A percentile compares a stretch with the other conserved stretches of the same genome.
phyloP scores from a whole-genome alignment of 2,329 filamentous ascomycete genomes.

The Arthroderma uncinatum region DNA sequence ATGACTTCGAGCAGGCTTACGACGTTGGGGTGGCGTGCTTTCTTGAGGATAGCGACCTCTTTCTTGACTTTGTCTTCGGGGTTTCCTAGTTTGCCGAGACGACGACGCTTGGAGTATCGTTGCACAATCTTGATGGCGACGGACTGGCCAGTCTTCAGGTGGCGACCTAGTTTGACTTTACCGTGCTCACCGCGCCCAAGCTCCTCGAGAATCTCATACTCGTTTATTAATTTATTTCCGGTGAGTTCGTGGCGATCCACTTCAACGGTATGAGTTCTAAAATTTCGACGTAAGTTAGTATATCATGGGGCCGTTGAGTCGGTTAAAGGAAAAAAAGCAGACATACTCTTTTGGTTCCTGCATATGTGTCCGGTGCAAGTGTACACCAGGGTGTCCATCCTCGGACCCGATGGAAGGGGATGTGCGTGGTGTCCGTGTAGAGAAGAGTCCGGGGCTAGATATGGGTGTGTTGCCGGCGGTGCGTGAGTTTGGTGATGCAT shows the following conservation, averaged over 20 bases:
- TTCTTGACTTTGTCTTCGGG: conserved; percentile 69
- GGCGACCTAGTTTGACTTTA: conserved; percentile 90
- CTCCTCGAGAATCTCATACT: conserved; percentile 94
- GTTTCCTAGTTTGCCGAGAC: conserved; percentile 64
- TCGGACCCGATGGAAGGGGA: conserved; percentile 28
- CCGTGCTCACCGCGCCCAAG: conserved; percentile 92
- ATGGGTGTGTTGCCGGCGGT: conserved; percentile 39
- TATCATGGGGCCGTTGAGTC: neutral
- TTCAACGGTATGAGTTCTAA: conserved; percentile 74
- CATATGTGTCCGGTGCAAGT: conserved; percentile 58
- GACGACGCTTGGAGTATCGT: conserved; percentile 82
- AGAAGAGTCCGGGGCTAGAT: conserved; percentile 39
- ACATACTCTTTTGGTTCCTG: conserved; percentile 66
- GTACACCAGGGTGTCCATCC: conserved; percentile 40
- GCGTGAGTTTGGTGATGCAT: conserved; percentile 18
- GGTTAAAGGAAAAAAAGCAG: conserved; percentile 5
- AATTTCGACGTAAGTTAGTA: neutral
- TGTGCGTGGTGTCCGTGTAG: conserved; percentile 25
- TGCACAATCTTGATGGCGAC: conserved; percentile 99
- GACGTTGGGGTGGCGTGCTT: conserved; percentile 94
- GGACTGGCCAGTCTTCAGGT: conserved; percentile 60
- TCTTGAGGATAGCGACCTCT: conserved; percentile 96
- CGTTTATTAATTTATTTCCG: conserved; percentile 91
- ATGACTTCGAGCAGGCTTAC: conserved; percentile 94
- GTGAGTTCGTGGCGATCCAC: conserved; percentile 82